Evolutionary conservation across 1,284 basidiomycete species (phyloP).

Genomic region (Anthracocystis setariae): DNA sequence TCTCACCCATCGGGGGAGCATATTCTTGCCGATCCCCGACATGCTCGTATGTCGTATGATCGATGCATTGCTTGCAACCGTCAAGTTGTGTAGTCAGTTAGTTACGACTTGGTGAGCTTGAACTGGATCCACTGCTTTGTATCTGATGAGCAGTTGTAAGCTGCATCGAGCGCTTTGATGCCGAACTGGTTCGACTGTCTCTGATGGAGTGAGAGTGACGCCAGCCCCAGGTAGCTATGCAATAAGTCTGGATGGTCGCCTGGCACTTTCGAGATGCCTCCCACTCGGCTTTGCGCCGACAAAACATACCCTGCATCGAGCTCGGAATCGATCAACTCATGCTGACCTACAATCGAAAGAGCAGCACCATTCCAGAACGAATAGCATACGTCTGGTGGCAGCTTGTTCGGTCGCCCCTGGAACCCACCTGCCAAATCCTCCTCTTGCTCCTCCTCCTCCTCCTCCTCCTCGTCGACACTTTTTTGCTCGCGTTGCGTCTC

Average conservation of each 20-base stretch:
- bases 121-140: slow-evolving; percentile 19
- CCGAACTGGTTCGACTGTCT: slow-evolving; percentile 15
- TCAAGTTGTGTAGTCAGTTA: too few species aligned
- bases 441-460: slow-evolving; percentile 21
- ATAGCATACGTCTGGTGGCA: slow-evolving; percentile 61
- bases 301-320: slow-evolving; percentile 55
- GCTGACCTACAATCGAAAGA: slow-evolving; percentile 38
- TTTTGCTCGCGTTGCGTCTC: neutral
- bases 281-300: slow-evolving; percentile 53
- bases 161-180: slow-evolving; percentile 23
- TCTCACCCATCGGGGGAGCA: too few species aligned
- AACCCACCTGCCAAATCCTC: slow-evolving; percentile 42
- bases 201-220: slow-evolving; percentile 56
- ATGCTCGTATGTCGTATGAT: too few species aligned
- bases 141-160: slow-evolving; percentile 18
- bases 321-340: slow-evolving; percentile 42
- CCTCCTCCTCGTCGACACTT: slow-evolving; percentile 4
- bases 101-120: slow-evolving; percentile 12
- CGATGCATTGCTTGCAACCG: too few species aligned
- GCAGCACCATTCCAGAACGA: slow-evolving; percentile 66
- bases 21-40: too few species aligned
- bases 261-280: slow-evolving; percentile 61
- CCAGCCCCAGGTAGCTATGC: slow-evolving; percentile 63
- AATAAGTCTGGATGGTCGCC: slow-evolving; percentile 59
- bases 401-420: slow-evolving; percentile 51